phyloP scores from a whole-genome alignment of 73 alveolate genomes.

The Blepharisma japonicum region DNA sequence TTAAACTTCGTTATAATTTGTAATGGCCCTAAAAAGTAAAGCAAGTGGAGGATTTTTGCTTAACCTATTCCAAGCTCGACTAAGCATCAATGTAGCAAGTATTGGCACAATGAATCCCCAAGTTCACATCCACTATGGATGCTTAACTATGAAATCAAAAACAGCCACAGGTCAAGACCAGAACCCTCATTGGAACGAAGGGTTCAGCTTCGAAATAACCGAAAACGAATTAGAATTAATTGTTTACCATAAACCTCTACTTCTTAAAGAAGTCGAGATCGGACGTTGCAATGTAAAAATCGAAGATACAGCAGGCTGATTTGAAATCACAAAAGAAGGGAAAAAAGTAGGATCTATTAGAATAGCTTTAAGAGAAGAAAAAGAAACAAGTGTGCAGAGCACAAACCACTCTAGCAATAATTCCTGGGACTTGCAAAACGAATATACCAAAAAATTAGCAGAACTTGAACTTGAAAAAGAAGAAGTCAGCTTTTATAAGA shows the following conservation, averaged over 20 bases:
- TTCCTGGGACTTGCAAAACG: not conserved
- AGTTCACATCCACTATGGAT: not conserved
- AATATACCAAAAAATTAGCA: not conserved
- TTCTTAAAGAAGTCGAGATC: constrained; percentile 23
- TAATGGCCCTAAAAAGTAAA: not conserved
- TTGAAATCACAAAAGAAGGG: constrained; percentile 1
- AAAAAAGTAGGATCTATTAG: constrained; percentile 18
- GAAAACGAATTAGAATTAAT: constrained; percentile 18
- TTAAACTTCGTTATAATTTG: too few species aligned
- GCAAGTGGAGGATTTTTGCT: not conserved
- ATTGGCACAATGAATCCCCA: constrained; percentile 20
- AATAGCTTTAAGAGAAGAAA: constrained; percentile 2
- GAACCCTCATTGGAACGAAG: constrained; percentile 5
- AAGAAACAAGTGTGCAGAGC: not conserved
- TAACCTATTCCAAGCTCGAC: constrained; percentile 20
- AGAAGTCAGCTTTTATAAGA: constrained; percentile 10
- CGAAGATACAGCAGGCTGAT: constrained; percentile 7
- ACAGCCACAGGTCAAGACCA: not conserved
- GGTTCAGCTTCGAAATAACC: constrained; percentile 5
- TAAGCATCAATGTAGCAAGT: not conserved
- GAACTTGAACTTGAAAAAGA: constrained; percentile 27
- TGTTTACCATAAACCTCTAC: constrained; percentile 8
- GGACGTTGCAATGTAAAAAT: constrained; percentile 2
- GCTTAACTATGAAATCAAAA: not conserved
- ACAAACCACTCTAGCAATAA: not conserved